Percentiles rank a stretch among this genome's conserved stretches.
These are phyloP conservation scores for Corynespora cassiicola DNA, from an alignment of 2,329 filamentous ascomycete genomes.

Conservation along the genomic window DNA sequence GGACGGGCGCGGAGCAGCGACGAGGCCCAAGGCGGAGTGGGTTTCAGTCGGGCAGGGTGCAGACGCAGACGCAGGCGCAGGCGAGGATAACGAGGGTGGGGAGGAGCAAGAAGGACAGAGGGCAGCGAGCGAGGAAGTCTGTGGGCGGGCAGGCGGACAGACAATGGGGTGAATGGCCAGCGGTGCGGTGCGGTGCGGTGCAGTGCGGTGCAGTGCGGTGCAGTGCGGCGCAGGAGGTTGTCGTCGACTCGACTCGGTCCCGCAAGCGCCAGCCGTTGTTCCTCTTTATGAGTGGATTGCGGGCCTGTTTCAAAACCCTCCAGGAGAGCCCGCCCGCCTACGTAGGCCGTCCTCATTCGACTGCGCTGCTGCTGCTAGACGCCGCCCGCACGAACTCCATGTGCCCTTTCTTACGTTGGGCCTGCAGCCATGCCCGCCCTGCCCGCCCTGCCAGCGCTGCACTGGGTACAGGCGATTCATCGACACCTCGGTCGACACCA, in stretches of 20 bases:
- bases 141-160: conserved; percentile 8
- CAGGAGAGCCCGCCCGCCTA: conserved; percentile 28
- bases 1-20: background rate
- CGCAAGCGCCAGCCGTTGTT: conserved; percentile 38
- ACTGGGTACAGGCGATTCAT: too few relatives aligned
- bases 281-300: conserved; percentile 30
- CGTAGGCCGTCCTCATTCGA: conserved; percentile 33
- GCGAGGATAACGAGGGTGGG: conserved; percentile 8
- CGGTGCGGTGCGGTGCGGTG: conserved; percentile 1
- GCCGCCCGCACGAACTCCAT: conserved; percentile 9
- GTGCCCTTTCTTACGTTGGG: conserved; percentile 18
- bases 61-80: background rate
- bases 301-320: conserved; percentile 38
- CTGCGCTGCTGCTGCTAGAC: conserved; percentile 17
- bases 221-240: conserved; percentile 22
- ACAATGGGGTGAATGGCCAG: conserved; percentile 1
- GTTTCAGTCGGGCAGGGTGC: too few relatives aligned
- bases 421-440: too few relatives aligned
- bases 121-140: conserved; percentile 11
- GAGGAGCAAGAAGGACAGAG: conserved; percentile 2
- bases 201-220: background rate
- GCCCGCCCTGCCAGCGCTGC: too few relatives aligned
- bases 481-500: too few relatives aligned
- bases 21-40: background rate
- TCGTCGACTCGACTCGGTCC: too few relatives aligned